A percentile compares a stretch with the other conserved stretches of the same genome.
These are phyloP conservation scores for Suhomyces xylopsoci DNA, from an alignment of 805 yeast genomes.

Conservation along the genomic window DNA sequence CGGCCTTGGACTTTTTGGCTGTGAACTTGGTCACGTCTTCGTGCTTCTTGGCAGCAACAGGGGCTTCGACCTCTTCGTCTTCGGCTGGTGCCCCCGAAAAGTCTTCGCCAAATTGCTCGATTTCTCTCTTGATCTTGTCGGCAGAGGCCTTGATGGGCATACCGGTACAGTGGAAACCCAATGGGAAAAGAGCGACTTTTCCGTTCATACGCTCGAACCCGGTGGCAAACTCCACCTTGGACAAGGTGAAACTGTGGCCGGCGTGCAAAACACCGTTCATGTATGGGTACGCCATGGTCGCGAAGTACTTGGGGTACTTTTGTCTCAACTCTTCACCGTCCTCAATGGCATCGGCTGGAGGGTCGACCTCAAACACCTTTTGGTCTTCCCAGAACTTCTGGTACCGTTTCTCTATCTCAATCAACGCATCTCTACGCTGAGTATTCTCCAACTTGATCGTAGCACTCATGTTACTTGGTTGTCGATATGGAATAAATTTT, in stretches of 20 bases:
- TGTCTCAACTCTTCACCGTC: constrained; percentile 67
- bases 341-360: constrained; percentile 58
- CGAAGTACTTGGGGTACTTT: constrained; percentile 80
- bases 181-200: constrained; percentile 86
- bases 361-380: constrained; percentile 80
- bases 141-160: constrained; percentile 97
- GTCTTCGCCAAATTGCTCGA: constrained; percentile 84
- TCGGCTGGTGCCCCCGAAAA: constrained; percentile 66
- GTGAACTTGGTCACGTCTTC: constrained; percentile 88
- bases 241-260: constrained; percentile 93
- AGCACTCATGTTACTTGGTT: constrained; percentile 33
- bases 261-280: constrained; percentile 99
- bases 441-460: constrained; percentile 57
- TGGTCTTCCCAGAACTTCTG: constrained; percentile 87
- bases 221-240: constrained; percentile 87
- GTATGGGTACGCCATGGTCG: constrained; percentile 97
- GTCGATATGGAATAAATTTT: not conserved
- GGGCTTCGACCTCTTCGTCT: constrained; percentile 44
- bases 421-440: constrained; percentile 89
- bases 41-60: constrained; percentile 36
- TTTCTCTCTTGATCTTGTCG: constrained; percentile 89
- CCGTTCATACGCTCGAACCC: constrained; percentile 97
- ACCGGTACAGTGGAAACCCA: constrained; percentile 99
- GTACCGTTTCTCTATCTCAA: constrained; percentile 83
- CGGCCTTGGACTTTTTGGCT: constrained; percentile 91